Evolutionary conservation across 2,329 filamentous ascomycete genomes (phyloP).

Genomic region (Colletotrichum melonis): DNA sequence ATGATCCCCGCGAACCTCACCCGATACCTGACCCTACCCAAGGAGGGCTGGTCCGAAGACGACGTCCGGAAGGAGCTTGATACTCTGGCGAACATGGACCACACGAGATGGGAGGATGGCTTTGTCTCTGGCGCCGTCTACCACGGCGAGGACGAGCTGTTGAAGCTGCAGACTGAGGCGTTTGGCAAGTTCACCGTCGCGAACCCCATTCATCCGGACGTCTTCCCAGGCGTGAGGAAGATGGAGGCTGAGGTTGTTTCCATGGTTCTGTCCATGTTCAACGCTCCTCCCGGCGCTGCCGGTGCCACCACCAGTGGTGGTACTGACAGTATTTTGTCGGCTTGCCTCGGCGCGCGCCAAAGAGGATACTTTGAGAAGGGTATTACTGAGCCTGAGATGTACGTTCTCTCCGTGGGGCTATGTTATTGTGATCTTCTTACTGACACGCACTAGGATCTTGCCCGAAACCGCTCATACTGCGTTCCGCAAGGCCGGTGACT

Average conservation of each 20-base stretch:
- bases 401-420: constrained; percentile 46
- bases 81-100: constrained; percentile 85
- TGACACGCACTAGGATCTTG: constrained; percentile 75
- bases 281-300: constrained; percentile 85
- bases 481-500: constrained; percentile 93
- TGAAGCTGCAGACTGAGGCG: constrained; percentile 89
- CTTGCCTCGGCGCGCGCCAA: constrained; percentile 88
- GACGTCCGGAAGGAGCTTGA: constrained; percentile 83
- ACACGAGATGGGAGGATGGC: constrained; percentile 97
- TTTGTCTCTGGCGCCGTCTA: constrained; percentile 96
- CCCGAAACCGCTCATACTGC: constrained; percentile 95
- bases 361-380: constrained; percentile 88
- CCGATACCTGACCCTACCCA: constrained; percentile 81
- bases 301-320: constrained; percentile 93
- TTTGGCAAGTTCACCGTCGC: constrained; percentile 95
- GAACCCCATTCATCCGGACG: constrained; percentile 97
- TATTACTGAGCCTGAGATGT: constrained; percentile 95
- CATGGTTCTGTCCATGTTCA: constrained; percentile 89
- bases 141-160: constrained; percentile 85
- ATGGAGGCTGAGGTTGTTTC: constrained; percentile 99
- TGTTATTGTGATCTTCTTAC: neutral
- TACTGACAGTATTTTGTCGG: constrained; percentile 97
- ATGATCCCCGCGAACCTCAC: constrained; percentile 80
- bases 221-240: constrained; percentile 97
- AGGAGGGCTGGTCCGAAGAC: constrained; percentile 85